Conservation (phyloP, 441 rosid species). For the Codiaeum variegatum region DNA sequence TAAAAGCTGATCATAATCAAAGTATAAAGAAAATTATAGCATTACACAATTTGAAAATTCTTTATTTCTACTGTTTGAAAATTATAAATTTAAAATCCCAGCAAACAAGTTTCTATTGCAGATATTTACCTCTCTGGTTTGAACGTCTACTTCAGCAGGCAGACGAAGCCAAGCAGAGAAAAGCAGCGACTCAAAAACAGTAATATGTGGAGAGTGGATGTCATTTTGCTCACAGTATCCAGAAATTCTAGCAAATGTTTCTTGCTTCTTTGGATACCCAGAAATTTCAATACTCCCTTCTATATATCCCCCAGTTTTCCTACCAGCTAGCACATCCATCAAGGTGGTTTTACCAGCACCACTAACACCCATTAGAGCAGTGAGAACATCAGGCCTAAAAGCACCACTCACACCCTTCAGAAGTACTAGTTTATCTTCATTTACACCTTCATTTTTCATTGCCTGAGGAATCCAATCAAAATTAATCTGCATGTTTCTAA, state of each 20-base stretch:
- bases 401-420: conserved; percentile 69
- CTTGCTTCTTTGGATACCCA: conserved; percentile 42
- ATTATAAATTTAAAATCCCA: not conserved
- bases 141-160: conserved; percentile 27
- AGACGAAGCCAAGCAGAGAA: conserved; percentile 52
- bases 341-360: conserved; percentile 78
- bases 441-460: conserved; percentile 54
- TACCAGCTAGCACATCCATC: conserved; percentile 51
- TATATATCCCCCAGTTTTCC: conserved; percentile 44
- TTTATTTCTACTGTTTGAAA: not conserved
- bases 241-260: conserved; percentile 43
- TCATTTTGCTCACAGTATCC: conserved; percentile 48
- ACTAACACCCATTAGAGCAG: conserved; percentile 84
- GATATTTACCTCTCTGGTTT: conserved; percentile 38
- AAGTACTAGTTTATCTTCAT: conserved; percentile 51
- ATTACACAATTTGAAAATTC: not conserved
- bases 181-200: conserved; percentile 42
- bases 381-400: conserved; percentile 86
- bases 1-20: not conserved
- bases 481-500: not conserved
- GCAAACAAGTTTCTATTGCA: not conserved
- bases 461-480: conserved; percentile 33
- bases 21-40: not conserved
- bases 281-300: conserved; percentile 39
- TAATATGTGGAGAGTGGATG: conserved; percentile 42